These are phyloP conservation scores for Groenewaldozyma sp. DNA, from an alignment of 1,139 yeast genomes.

Conservation along the genomic window DNA sequence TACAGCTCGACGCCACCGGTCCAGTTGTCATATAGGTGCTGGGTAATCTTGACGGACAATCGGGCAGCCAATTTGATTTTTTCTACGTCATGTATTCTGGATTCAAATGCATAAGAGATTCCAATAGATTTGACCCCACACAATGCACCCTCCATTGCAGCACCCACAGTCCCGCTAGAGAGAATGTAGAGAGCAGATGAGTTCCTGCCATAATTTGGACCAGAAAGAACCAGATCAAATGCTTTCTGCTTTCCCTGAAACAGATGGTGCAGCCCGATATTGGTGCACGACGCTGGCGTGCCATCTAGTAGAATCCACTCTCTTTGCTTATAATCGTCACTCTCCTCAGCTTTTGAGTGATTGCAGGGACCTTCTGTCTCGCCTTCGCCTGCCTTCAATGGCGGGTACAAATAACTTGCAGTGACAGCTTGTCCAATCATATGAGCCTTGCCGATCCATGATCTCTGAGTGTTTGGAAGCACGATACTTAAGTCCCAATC, in stretches of 20 bases:
- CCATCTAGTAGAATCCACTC: constrained; percentile 88
- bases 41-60: constrained; percentile 53
- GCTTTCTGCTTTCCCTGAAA: constrained; percentile 46
- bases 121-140: constrained; percentile 72
- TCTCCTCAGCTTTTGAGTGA: not conserved
- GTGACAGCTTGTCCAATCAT: constrained; percentile 74
- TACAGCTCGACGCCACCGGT: constrained; percentile 53
- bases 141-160: constrained; percentile 89
- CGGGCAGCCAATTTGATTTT: constrained; percentile 59
- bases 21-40: constrained; percentile 54
- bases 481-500: constrained; percentile 83
- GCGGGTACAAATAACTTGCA: constrained; percentile 46
- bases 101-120: constrained; percentile 67
- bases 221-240: constrained; percentile 80
- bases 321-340: constrained; percentile 21
- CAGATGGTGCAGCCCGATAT: constrained; percentile 75
- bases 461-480: constrained; percentile 56
- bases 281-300: constrained; percentile 94
- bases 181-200: constrained; percentile 83
- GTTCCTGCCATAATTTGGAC: constrained; percentile 93
- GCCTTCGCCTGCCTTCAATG: constrained; percentile 30
- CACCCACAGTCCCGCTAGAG: constrained; percentile 96
- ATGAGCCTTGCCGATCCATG: constrained; percentile 98
- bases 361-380: constrained; percentile 57
- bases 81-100: constrained; percentile 43